Evolutionary conservation across 176 grass and related monocot genomes (phyloP).

Genomic region (Alopecurus myosuroides): DNA sequence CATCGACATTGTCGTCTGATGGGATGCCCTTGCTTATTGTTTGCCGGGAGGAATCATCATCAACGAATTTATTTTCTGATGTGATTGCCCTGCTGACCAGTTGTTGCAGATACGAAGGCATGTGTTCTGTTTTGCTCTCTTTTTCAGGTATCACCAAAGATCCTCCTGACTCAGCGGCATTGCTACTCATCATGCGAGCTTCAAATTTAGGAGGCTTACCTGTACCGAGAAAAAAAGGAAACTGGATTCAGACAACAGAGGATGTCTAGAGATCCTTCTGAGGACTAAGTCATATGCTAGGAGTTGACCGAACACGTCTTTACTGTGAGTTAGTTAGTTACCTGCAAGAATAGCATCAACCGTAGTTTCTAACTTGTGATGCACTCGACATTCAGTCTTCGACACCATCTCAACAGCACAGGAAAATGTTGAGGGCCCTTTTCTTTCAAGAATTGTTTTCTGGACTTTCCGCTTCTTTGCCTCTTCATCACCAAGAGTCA

Average conservation of each 20-base stretch:
- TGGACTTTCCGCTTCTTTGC: conserved; percentile 96
- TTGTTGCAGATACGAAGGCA: conserved; percentile 37
- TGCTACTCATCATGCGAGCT: conserved; percentile 55
- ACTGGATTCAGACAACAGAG: conserved; percentile 14
- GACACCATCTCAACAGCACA: conserved; percentile 98
- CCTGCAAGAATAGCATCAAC: conserved; percentile 95
- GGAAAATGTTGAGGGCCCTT: conserved; percentile 91
- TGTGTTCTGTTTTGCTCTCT: conserved; percentile 48
- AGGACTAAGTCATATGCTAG: neutral
- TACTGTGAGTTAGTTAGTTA: conserved; percentile 20
- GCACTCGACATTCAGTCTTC: conserved; percentile 82
- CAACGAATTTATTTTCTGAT: conserved; percentile 20
- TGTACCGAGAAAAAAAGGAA: conserved; percentile 29
- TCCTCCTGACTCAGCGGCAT: conserved; percentile 22
- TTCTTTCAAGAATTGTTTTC: conserved; percentile 96
- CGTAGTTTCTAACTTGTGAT: conserved; percentile 89
- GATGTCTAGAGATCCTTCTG: neutral
- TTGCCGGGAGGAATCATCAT: conserved; percentile 33
- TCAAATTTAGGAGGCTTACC: conserved; percentile 83
- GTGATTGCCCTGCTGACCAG: conserved; percentile 20
- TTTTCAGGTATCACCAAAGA: conserved; percentile 39
- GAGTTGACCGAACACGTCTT: neutral
- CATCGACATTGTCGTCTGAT: conserved; percentile 29
- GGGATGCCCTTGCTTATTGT: conserved; percentile 33
- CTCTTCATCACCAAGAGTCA: conserved; percentile 95